phyloP scores from a whole-genome alignment of 1,139 yeast species.

The Kurtzmaniella quercitrusa region DNA sequence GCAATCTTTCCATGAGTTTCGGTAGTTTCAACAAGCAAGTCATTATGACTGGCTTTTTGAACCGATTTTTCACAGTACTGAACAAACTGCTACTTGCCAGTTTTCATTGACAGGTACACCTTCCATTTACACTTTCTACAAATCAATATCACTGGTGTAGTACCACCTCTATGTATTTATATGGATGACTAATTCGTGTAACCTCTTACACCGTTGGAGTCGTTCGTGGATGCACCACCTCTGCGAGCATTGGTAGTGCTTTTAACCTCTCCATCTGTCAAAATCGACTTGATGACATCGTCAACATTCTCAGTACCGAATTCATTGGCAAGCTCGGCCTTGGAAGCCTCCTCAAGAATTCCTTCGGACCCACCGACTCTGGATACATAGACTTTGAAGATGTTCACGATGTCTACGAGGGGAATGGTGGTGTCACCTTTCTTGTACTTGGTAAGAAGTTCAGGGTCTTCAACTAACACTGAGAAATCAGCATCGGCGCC shows the following conservation, averaged over 20 bases:
- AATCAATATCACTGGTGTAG: too few relatives aligned
- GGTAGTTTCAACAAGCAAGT: not conserved
- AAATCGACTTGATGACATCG: constrained; percentile 49
- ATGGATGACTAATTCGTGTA: constrained; percentile 19
- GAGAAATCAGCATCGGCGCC: constrained; percentile 62
- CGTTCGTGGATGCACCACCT: constrained; percentile 27
- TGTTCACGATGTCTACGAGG: constrained; percentile 59
- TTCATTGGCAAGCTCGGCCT: constrained; percentile 56
- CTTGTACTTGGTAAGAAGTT: constrained; percentile 44
- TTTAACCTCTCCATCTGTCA: constrained; percentile 52
- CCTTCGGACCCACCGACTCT: constrained; percentile 71
- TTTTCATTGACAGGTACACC: too few relatives aligned
- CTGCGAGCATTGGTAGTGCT: constrained; percentile 17
- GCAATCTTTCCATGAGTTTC: not conserved
- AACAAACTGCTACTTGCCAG: too few relatives aligned
- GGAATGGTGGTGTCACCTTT: constrained; percentile 54
- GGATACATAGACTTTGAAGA: constrained; percentile 59
- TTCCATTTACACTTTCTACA: too few relatives aligned
- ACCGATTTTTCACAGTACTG: too few relatives aligned
- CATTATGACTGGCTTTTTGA: too few relatives aligned
- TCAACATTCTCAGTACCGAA: constrained; percentile 54
- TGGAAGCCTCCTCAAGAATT: constrained; percentile 68
- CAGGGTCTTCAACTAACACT: constrained; percentile 56
- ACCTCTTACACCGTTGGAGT: constrained; percentile 33
- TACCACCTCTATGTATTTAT: not conserved